phyloP scores from a whole-genome alignment of 78 protist species.

The Polysphondylium violaceum region DNA sequence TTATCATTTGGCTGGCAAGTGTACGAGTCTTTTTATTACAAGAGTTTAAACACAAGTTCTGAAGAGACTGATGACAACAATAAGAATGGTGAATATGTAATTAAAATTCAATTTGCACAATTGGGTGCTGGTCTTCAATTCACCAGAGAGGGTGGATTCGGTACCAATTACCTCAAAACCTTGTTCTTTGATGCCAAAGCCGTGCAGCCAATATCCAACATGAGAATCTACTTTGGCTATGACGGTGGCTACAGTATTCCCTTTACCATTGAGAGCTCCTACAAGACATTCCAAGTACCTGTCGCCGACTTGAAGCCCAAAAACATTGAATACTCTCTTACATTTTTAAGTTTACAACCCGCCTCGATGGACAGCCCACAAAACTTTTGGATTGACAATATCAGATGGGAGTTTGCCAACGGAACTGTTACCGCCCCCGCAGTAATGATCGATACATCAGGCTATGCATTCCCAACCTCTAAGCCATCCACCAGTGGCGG shows the following conservation, averaged over 20 bases:
- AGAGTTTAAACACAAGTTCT: conserved; percentile 5
- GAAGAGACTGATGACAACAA: conserved; percentile 18
- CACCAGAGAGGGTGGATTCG: conserved; percentile 60
- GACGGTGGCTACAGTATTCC: conserved; percentile 1
- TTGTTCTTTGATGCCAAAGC: not conserved
- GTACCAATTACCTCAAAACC: conserved; percentile 32
- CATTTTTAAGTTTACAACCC: not conserved
- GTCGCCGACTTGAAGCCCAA: conserved; percentile 1
- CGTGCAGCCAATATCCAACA: not conserved
- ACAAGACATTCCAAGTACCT: not conserved
- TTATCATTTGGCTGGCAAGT: conserved; percentile 42
- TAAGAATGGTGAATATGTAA: not conserved
- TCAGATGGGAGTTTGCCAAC: not conserved
- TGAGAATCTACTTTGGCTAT: not conserved
- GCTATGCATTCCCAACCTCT: not conserved
- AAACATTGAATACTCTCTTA: not conserved
- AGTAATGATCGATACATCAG: not conserved
- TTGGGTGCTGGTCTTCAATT: conserved; percentile 10
- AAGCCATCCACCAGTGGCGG: not conserved
- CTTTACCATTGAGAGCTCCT: not conserved
- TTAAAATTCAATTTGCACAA: not conserved
- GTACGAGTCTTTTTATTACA: not conserved
- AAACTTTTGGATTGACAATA: conserved; percentile 18
- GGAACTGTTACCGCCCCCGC: not conserved
- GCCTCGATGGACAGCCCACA: not conserved